Base-by-base conservation (phyloP, 2,329 filamentous ascomycete genomes). In the Cladosporium sp. region DNA sequence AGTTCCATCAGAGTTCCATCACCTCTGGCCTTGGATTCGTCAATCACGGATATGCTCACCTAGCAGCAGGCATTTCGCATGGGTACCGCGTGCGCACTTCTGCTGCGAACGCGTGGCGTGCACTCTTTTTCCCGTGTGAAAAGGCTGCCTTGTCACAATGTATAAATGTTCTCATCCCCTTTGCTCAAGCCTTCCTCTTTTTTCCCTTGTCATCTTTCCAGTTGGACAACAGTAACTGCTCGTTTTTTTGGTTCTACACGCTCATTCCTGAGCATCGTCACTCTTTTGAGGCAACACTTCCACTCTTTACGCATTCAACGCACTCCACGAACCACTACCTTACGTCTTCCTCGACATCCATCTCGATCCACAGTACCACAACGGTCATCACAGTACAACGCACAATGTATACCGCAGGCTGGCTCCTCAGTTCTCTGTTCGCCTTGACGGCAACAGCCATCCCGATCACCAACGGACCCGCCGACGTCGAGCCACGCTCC, bases 401-500 rank as follows among this genome's bases (percentile, higher is more conserved):
- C 22, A 27, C 5, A 27, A 48, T 48, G 45, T 35, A 48, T 36
- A 33, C 45, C 36, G 25, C 35, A n/a, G 27, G 19, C 45, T 48
- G 29, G 16, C 35, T 48, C 45, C 16, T 48, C 27, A 48, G 36
- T 22, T 39, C 45, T 32, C 45, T 48, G 45, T 33, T 48, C 36
- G 45, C 45, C 45, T 48, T 48, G 45, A 48, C 29, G 45, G 45
- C 45, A 39, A 40, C 45, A 48, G 45, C 45, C 7, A 19, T 27
- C 8, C 45, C 45, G 2, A 40, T 48, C 36, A 33, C 32, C 45
- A 48, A 18, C 33, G 22, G 18, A 13, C 22, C 27, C 18, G 49
- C 55, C 36, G 38, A 48, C 22, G 50, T 56, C 35, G 42, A 50
- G 32, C 8, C 49, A 15, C 46, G 53, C 35, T 50, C 35, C 51